Evolutionary conservation across 768 basidiomycete genomes (phyloP).

Genomic region (Leccinellum rugosiceps): DNA sequence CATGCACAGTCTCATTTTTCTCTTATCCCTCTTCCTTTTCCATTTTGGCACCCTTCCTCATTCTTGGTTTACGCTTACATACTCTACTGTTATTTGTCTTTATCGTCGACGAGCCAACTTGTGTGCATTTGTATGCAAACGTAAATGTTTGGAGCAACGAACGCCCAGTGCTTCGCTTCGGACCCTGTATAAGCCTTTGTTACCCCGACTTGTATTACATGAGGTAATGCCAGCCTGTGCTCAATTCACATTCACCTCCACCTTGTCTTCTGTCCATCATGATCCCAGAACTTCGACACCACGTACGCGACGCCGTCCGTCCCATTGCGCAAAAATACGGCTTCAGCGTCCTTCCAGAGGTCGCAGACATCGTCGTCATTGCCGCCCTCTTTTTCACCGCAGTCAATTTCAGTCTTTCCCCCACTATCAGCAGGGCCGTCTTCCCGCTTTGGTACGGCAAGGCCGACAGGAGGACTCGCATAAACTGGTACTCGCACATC

Average conservation of each 20-base stretch:
- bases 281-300: conserved; percentile 29
- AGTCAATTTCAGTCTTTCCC: conserved; percentile 58
- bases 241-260: background rate
- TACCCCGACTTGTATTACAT: conserved; percentile 2
- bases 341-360: conserved; percentile 51
- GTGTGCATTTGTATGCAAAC: conserved; percentile 27
- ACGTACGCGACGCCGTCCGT: conserved; percentile 28
- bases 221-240: conserved; percentile 15
- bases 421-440: conserved; percentile 44
- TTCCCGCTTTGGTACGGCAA: conserved; percentile 50
- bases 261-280: conserved; percentile 10
- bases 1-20: conserved; percentile 2
- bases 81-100: conserved; percentile 34
- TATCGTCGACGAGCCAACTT: conserved; percentile 26
- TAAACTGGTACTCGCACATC: conserved; percentile 49
- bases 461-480: conserved; percentile 44
- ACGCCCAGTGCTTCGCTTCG: background rate
- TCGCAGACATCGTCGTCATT: conserved; percentile 52
- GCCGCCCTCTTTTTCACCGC: conserved; percentile 56
- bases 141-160: conserved; percentile 27
- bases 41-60: background rate
- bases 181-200: conserved; percentile 10
- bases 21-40: conserved; percentile 1
- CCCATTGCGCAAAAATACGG: conserved; percentile 38
- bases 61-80: conserved; percentile 28